These are phyloP conservation scores for Aspergillus campestris DNA, from an alignment of 495 filamentous ascomycete species.

Conservation along the genomic window DNA sequence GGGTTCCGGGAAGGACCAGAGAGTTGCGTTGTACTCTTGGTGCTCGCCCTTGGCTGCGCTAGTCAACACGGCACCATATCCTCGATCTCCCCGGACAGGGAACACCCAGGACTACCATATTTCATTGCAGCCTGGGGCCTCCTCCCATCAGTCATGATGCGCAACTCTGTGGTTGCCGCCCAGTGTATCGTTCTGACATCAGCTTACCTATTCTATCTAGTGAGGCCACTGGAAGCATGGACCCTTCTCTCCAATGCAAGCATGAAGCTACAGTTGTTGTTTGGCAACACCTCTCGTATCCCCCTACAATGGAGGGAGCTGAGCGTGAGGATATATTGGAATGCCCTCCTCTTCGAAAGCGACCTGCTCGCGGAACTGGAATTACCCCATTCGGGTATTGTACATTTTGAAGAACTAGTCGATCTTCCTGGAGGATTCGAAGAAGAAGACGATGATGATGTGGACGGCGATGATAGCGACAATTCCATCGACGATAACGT, in stretches of 20 bases:
- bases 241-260: conserved; percentile 68
- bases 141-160: conserved; percentile 68
- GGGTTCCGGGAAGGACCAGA: conserved; percentile 69
- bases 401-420: conserved; percentile 72
- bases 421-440: conserved; percentile 70
- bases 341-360: conserved; percentile 71
- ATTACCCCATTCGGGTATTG: conserved; percentile 72
- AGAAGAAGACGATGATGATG: conserved; percentile 35
- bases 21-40: conserved; percentile 74
- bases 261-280: conserved; percentile 69
- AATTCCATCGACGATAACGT: conserved; percentile 58
- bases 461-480: conserved; percentile 43
- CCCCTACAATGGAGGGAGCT: conserved; percentile 61
- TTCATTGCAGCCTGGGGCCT: conserved; percentile 74
- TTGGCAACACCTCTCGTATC: conserved; percentile 61
- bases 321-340: conserved; percentile 74
- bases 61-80: conserved; percentile 66
- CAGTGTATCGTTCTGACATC: conserved; percentile 74
- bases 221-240: conserved; percentile 75
- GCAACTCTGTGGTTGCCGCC: conserved; percentile 63
- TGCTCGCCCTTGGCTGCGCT: conserved; percentile 68
- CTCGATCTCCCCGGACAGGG: conserved; percentile 55
- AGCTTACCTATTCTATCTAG: conserved; percentile 75
- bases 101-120: conserved; percentile 69
- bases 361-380: conserved; percentile 75